phyloP scores from a whole-genome alignment of 495 filamentous ascomycete genomes.

The Penicillium canescens region DNA sequence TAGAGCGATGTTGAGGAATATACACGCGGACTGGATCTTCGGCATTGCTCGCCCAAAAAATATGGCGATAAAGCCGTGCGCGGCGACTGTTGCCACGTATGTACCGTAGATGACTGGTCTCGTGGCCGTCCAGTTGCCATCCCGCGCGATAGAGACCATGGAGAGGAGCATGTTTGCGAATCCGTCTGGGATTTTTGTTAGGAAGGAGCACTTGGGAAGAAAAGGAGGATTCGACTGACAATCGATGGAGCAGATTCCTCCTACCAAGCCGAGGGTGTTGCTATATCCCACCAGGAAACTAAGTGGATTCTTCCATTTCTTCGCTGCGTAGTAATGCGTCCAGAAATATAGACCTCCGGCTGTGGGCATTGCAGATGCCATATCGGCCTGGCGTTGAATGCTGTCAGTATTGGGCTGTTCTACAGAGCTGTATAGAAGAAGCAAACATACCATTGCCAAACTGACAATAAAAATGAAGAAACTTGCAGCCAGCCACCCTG shows the following conservation, averaged over 20 bases:
- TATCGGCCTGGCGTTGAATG: slow-evolving; percentile 49
- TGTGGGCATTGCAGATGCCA: slow-evolving; percentile 70
- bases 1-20: slow-evolving; percentile 62
- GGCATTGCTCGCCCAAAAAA: slow-evolving; percentile 61
- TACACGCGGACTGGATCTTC: slow-evolving; percentile 63
- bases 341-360: slow-evolving; percentile 70
- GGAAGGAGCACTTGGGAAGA: neutral
- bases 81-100: slow-evolving; percentile 57
- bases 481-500: slow-evolving; percentile 64
- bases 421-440: neutral
- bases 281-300: slow-evolving; percentile 73
- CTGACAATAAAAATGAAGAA: slow-evolving; percentile 65
- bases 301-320: slow-evolving; percentile 60
- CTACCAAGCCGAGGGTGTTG: slow-evolving; percentile 67
- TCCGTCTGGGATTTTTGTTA: slow-evolving; percentile 34
- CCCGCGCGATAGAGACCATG: slow-evolving; percentile 59
- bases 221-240: slow-evolving; percentile 30
- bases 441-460: slow-evolving; percentile 56
- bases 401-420: neutral
- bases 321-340: slow-evolving; percentile 67
- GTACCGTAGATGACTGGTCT: slow-evolving; percentile 62
- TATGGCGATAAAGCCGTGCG: slow-evolving; percentile 60
- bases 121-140: slow-evolving; percentile 62
- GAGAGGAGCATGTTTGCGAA: slow-evolving; percentile 55
- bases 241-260: slow-evolving; percentile 62